phyloP scores from a whole-genome alignment of 73 alveolate species.

The Paramecium caudatum region DNA sequence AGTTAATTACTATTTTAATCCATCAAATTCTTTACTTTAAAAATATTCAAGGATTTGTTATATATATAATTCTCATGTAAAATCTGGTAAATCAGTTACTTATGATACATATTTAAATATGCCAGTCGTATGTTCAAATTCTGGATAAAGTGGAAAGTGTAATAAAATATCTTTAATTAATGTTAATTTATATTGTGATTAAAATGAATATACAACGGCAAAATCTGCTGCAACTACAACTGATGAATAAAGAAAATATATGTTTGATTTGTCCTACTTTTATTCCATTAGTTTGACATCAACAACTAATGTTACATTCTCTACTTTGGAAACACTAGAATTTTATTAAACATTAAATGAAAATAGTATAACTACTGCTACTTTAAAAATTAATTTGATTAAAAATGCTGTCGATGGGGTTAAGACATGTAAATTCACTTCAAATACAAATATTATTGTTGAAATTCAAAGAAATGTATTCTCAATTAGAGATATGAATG shows the following conservation, averaged over 20 bases:
- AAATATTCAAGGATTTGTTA: conserved; percentile 19
- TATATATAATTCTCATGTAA: neutral
- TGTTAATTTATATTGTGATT: neutral
- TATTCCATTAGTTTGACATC: neutral
- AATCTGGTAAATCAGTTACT: neutral
- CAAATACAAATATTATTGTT: neutral
- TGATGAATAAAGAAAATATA: neutral
- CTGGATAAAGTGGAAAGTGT: conserved; percentile 14
- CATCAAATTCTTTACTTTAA: conserved; percentile 27
- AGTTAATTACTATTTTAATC: conserved; percentile 24
- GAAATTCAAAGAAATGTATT: neutral
- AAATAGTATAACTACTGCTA: neutral
- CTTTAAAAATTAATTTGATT: neutral
- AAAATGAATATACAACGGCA: neutral
- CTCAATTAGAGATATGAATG: neutral
- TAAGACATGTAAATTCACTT: neutral
- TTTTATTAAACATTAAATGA: neutral
- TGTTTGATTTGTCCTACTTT: neutral
- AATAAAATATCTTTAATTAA: neutral
- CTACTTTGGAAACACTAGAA: neutral
- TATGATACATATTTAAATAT: conserved; percentile 45
- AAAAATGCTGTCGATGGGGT: too few relatives aligned
- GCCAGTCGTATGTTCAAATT: conserved; percentile 13
- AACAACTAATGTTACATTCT: too few relatives aligned
- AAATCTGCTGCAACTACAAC: neutral